Base-by-base conservation (phyloP, 371 early-diverging fungal genomes). In the Mucor mucedo region DNA sequence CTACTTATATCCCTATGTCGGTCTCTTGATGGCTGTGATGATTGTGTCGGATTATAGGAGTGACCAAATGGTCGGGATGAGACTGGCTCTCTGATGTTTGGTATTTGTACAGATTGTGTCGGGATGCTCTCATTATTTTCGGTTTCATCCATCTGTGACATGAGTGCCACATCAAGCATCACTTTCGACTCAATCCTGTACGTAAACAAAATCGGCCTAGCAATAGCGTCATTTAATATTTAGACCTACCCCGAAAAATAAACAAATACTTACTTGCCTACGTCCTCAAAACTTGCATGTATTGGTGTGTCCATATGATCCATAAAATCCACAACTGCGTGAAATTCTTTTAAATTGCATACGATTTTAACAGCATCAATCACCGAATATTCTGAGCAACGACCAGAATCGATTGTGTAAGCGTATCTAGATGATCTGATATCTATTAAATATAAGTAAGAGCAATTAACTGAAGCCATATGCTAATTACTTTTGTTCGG, bases 271-370 rank as follows among this genome's bases (percentile, higher is more conserved):
- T 62, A 67, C 67, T 50, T 53, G 44, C 67, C 67, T 47, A 62
- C 44, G 10, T 30, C 45, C 30, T 67, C 62, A 41, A 58, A 67
- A 14, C 45, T 32, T 16, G 61, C 57, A 41, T 45, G 9, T 4
- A 67, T 4, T 1, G 58, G 45, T 52, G 35, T 48, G 13, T 68
- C 56, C 27, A 63, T 55, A 3, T 33, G 29, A n/a, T 62, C 63
- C 21, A 63, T 44, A 39, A 30, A 44, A 11, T 62, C 63, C 28
- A 68, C 48, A 38, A 63, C 38, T 7, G 63, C 58, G 30, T 60
- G 63, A 30, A 68, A 68, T 29, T 68, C 69, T 50, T 55, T 63
- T 0, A 63, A 40, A 30, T 68, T 68, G 11, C 54, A 41, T 5
- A 68, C 55, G 2, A 68, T 13, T 13, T 44, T 63, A 11, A 58